A percentile compares a stretch with the other conserved stretches of the same genome.
These are phyloP conservation scores for Taxillus chinensis DNA, from an alignment of 164 flowering plant species.

Conservation along the genomic window DNA sequence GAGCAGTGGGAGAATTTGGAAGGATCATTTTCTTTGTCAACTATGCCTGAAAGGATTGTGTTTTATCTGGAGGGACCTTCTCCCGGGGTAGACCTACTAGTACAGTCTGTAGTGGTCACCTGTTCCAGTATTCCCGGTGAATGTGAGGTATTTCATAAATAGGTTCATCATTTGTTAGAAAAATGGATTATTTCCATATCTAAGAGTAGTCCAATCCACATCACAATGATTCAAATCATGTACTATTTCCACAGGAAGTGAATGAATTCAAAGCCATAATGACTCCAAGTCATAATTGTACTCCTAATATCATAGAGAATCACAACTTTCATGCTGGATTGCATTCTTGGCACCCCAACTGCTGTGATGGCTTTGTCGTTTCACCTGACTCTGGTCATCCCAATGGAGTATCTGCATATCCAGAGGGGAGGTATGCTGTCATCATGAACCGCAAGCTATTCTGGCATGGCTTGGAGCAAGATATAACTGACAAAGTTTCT, in stretches of 20 bases:
- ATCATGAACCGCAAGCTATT: conserved; percentile 50
- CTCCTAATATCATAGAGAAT: conserved; percentile 44
- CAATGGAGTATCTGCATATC: conserved; percentile 19
- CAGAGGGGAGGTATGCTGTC: conserved; percentile 47
- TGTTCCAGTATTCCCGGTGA: too few relatives aligned
- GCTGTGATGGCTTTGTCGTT: conserved; percentile 56
- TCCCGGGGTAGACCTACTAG: conserved; percentile 66
- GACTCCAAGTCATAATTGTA: conserved; percentile 4
- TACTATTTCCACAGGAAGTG: conserved; percentile 13
- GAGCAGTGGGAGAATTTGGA: conserved; percentile 64
- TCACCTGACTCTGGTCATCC: conserved; percentile 25
- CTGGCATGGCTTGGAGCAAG: conserved; percentile 95
- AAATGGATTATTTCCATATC: not conserved
- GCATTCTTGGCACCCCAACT: conserved; percentile 62
- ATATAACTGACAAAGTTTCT: conserved; percentile 54
- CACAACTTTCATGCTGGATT: conserved; percentile 73
- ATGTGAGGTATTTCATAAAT: too few relatives aligned
- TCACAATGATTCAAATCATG: not conserved
- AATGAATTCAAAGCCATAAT: not conserved
- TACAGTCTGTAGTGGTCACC: conserved; percentile 31
- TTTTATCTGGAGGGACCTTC: conserved; percentile 85
- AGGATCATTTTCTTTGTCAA: conserved; percentile 59
- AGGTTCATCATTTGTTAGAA: not conserved
- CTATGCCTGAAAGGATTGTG: conserved; percentile 40
- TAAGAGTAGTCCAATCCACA: not conserved